These are phyloP conservation scores for Erysimum cheiri DNA, from an alignment of 441 rosid genomes.

Conservation along the genomic window DNA sequence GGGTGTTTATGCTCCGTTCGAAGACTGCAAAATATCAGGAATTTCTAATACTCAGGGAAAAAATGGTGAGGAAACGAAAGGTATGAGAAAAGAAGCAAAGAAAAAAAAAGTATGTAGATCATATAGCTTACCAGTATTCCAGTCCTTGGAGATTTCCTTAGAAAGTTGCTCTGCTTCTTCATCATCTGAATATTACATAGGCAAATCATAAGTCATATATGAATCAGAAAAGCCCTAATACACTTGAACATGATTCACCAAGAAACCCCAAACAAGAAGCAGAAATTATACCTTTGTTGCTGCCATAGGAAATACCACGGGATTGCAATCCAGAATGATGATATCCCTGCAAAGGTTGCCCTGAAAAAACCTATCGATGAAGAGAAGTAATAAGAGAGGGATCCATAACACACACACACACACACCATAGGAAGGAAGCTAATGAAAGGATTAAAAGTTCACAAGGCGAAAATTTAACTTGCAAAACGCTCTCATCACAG, in stretches of 20 bases:
- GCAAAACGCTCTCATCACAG: conserved; percentile 14
- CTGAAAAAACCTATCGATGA: conserved; percentile 59
- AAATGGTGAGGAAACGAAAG: background rate
- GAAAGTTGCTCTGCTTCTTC: conserved; percentile 89
- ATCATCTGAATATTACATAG: conserved; percentile 63
- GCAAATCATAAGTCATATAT: conserved; percentile 18
- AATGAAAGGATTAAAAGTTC: background rate
- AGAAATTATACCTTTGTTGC: conserved; percentile 59
- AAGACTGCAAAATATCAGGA: conserved; percentile 63
- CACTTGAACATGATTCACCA: background rate
- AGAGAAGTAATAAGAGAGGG: conserved; percentile 14
- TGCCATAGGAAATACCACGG: conserved; percentile 60
- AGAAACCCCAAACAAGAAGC: background rate
- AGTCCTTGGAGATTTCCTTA: conserved; percentile 95
- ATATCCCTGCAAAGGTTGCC: conserved; percentile 60
- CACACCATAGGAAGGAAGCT: conserved; percentile 12
- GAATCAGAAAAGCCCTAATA: background rate
- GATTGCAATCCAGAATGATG: conserved; percentile 52
- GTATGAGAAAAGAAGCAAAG: background rate
- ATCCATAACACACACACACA: conserved; percentile 17
- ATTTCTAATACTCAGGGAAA: background rate
- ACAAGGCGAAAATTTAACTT: background rate
- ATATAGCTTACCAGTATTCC: conserved; percentile 76
- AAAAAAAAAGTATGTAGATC: background rate
- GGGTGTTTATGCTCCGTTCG: conserved; percentile 85